A percentile compares a stretch with the other conserved stretches of the same genome.
These are phyloP conservation scores for Penicillium janthinellum DNA, from an alignment of 2,329 filamentous ascomycete species.

Conservation along the genomic window DNA sequence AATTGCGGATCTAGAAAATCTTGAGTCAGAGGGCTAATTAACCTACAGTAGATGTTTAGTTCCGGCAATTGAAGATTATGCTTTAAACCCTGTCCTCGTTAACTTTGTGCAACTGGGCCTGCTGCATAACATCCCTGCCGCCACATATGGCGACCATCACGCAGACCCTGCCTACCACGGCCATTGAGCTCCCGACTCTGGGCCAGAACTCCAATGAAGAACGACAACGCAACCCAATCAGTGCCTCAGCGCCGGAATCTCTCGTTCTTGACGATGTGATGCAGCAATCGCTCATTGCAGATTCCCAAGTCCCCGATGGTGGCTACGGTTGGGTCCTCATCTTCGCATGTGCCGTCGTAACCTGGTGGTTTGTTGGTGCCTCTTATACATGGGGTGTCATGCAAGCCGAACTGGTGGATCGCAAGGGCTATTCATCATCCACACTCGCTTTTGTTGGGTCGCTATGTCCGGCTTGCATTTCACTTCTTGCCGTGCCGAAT, in stretches of 20 bases:
- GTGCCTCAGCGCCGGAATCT: conserved; percentile 2
- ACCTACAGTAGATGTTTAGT: neutral
- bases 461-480: conserved; percentile 53
- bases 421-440: conserved; percentile 51
- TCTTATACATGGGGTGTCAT: conserved; percentile 64
- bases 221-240: conserved; percentile 18
- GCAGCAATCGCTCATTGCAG: conserved; percentile 49
- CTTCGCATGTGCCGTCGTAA: conserved; percentile 51
- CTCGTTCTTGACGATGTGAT: conserved; percentile 37
- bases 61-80: neutral
- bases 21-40: neutral
- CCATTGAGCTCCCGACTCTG: conserved; percentile 18
- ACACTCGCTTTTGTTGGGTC: conserved; percentile 63
- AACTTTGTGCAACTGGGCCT: neutral
- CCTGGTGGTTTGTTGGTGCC: conserved; percentile 61
- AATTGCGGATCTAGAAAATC: neutral
- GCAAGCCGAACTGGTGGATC: conserved; percentile 58
- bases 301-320: conserved; percentile 43
- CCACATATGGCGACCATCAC: conserved; percentile 19
- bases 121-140: neutral
- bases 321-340: conserved; percentile 49
- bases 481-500: conserved; percentile 55
- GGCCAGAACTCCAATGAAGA: conserved; percentile 8
- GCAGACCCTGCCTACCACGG: conserved; percentile 20
- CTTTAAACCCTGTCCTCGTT: neutral